Base-by-base conservation (phyloP, 2,329 filamentous ascomycete species). In the Penicillium sp. region DNA sequence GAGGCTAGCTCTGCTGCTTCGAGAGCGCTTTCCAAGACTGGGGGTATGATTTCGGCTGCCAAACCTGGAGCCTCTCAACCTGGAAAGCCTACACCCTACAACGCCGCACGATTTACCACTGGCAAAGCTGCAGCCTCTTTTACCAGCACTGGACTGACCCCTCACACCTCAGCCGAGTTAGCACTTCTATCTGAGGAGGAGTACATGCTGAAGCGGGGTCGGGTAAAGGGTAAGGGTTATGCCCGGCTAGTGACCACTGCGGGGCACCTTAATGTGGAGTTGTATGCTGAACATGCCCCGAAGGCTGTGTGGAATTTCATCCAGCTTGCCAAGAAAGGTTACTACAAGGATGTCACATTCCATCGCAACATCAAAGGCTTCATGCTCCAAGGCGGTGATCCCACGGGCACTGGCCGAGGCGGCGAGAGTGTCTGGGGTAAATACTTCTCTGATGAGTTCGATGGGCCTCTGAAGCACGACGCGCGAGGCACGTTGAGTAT, bases 241-340 rank as follows among this genome's bases (percentile, higher is more conserved):
- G 93, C 90, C 7, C 87, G 91, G n/a, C 84, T 99, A 46, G 87
- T 89, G 64, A 99, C 95, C 0, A 95, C 87, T 60, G 79, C 90
- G 3, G 95, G 95, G 35, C 87, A 93, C 61, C 72, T 99, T 21
- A 97, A 91, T 61, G 79, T 99, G 59, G 93, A 98, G 71, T 82
- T 99, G 5, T 90, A 93, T 61, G 90, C 95, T 2, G 95, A 99
- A 71, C 90, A 88, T 54, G 93, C 95, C 2, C 95, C 95, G 1
- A 90, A 90, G 66, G 92, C 95, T 0, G 95, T 98, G 1, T 99
- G 93, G 91, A 99, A 99, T 74, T 99, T 99, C 70, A 85, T 96
- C 52, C 87, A 90, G 55, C 80, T 99, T 5, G 86, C 92, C 1
- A 90, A 96, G 70, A 90, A 89, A 63, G 93, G 93, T 1, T 97